Conservation (phyloP, 2,329 filamentous ascomycete species). For the Xylariaceae sp. region DNA sequence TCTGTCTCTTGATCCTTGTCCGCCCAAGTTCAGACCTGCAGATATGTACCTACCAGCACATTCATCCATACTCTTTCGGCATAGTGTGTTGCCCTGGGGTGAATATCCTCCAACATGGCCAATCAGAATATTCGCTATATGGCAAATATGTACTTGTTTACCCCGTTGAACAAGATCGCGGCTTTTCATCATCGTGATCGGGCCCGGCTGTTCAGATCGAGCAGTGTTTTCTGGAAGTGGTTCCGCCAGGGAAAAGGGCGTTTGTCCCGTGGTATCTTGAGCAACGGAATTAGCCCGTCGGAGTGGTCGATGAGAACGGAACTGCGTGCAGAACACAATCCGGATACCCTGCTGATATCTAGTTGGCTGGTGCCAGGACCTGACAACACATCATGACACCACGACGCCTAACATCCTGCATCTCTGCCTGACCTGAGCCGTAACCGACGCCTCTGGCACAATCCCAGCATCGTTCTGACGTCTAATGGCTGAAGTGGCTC, state of each 20-base stretch:
- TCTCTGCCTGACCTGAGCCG: conserved; percentile 42
- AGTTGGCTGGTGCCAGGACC: conserved; percentile 28
- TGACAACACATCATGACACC: conserved; percentile 50
- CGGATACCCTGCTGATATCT: conserved; percentile 11
- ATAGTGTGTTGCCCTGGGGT: not conserved
- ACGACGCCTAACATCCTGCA: conserved; percentile 42
- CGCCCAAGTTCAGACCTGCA: conserved; percentile 11
- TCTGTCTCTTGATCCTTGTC: conserved; percentile 7
- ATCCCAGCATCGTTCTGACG: conserved; percentile 27
- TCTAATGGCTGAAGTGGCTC: conserved; percentile 21
- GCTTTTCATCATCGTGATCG: not conserved
- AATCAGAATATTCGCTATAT: conserved; percentile 31
- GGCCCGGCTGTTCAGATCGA: not conserved
- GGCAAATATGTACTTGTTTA: conserved; percentile 20
- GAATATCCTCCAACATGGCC: conserved; percentile 30
- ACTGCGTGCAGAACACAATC: conserved; percentile 12
- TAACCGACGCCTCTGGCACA: conserved; percentile 25
- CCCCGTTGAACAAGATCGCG: conserved; percentile 1
- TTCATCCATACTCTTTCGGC: conserved; percentile 6
- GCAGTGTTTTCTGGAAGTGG: not conserved
- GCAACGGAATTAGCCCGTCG: not conserved
- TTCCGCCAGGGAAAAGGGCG: conserved; percentile 6
- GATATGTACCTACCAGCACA: conserved; percentile 5
- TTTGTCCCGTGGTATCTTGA: conserved; percentile 7
- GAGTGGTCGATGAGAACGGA: conserved; percentile 8